Percentiles rank a stretch among this genome's conserved stretches.
Evolutionary conservation across 768 basidiomycete genomes (phyloP).

Genomic region (Termitomyces sp.): DNA sequence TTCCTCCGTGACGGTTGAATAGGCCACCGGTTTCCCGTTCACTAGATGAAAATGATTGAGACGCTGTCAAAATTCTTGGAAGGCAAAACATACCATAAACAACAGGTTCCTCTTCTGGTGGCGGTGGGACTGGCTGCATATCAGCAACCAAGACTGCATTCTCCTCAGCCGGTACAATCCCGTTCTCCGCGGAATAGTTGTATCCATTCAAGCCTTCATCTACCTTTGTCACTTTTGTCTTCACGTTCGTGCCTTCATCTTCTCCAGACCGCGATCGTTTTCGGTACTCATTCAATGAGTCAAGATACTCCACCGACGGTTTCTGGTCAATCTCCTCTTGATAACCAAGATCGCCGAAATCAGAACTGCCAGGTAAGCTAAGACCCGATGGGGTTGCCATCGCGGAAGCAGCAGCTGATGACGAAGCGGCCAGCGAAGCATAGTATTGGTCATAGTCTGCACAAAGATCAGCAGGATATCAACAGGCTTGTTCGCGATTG

Average conservation of each 20-base stretch:
- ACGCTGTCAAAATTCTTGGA: not conserved
- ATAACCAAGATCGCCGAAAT: conserved; percentile 46
- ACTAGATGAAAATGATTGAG: conserved; percentile 40
- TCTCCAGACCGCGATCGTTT: conserved; percentile 72
- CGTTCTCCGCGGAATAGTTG: conserved; percentile 19
- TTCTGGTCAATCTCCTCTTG: conserved; percentile 73
- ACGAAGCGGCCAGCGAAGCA: conserved; percentile 66
- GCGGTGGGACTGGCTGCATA: conserved; percentile 10
- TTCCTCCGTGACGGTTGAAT: conserved; percentile 85
- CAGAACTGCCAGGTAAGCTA: conserved; percentile 40
- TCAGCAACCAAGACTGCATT: conserved; percentile 23
- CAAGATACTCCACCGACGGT: conserved; percentile 61
- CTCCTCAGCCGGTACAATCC: conserved; percentile 14
- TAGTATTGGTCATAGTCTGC: conserved; percentile 83
- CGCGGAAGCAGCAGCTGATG: conserved; percentile 49
- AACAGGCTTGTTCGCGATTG: not conserved
- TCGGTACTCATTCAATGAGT: conserved; percentile 67
- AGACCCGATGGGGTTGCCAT: conserved; percentile 59
- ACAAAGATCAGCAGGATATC: not conserved
- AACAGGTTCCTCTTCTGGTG: conserved; percentile 50
- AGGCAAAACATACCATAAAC: conserved; percentile 54
- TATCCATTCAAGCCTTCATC: conserved; percentile 30
- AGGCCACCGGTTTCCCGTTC: conserved; percentile 67
- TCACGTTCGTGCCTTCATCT: conserved; percentile 40
- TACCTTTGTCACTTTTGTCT: conserved; percentile 39